Evolutionary conservation across 441 rosid genomes (phyloP), one percentile per base, ranked within the genome.

Genomic region (Populus trichocarpa): DNA sequence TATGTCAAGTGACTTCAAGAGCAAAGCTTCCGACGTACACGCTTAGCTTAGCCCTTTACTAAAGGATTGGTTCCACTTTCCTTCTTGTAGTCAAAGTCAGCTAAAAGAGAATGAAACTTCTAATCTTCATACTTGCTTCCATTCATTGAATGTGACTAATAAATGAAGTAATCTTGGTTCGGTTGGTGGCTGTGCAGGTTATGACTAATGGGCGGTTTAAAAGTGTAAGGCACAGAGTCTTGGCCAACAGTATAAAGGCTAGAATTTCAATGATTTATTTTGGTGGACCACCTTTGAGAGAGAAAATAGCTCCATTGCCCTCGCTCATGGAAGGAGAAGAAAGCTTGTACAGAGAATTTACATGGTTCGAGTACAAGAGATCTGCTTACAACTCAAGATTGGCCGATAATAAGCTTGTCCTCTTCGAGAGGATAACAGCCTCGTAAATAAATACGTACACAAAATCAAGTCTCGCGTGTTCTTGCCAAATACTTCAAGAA

Each of bases 211-310:
- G 94, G 77, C 90, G 87, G 74, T 87, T 93, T 66, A 77, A 70
- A 63, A 93, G 96, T 71, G 92, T 90, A 76, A 86, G 92, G 70
- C 97, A 93, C 42, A 84, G 97, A 57, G 97, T 89, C 26, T 23
- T 89, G 78, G 82, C 89, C 0, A 88, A 90, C 81, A 85, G 86
- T 9, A 25, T 4, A 11, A 83, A 87, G 77, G 75, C 97, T 57
- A 85, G 97, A 69, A 79, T 91, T 87, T 93, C 97, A 12, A 87
- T 80, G 73, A 83, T 88, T 82, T 93, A 89, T 38, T 93, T 93
- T 61, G 95, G 91, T 50, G 96, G 95, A 2, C 97, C 97, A 16
- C 85, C 93, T 7, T 78, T 91, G 9, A 81, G 83, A 5, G 85
- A 91, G 0, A 80, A 78, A 72, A 88, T 93, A 72, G 75, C 86